Evolutionary conservation across 1,139 yeast species (phyloP), one percentile per base, ranked within the genome.

Genomic region (Lodderomyces orthopsilosis): DNA sequence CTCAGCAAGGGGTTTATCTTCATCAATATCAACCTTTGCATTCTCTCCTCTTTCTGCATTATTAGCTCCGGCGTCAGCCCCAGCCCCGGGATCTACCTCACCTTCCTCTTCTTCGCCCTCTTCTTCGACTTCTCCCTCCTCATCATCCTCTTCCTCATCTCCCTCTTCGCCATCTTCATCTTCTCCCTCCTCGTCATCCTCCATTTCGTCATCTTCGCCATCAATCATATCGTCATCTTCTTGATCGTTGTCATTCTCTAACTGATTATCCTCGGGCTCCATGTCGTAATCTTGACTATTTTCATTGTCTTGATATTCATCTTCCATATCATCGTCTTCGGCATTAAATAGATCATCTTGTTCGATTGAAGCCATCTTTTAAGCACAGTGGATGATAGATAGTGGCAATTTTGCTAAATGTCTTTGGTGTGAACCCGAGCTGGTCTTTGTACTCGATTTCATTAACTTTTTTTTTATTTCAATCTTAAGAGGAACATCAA

Each of bases 271-370:
- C 0, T 55, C 65, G n/a, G 34, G 34, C 5, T 55, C 63, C 41
- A 56, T 51, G 18, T 47, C 51, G 34, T 53, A 53, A 37, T 51
- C 56, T 19, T 52, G 53, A 8, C 52, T 52, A 24, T 56, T 56
- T 38, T 54, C 56, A 17, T 54, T 48, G 46, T 51, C 56, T 18
- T 55, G 54, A 13, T 54, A 55, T 34, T 51, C 54, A 32, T 50
- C 52, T 22, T 49, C 52, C 48, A 46, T 45, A 33, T 51, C 53
- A 36, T 55, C 59, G 26, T 56, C 61, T 34, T 55, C 59, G 33
- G 56, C 63, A 34, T 61, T 58, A 47, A 61, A 59, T 24, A 59
- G 48, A 40, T 61, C 63, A 41, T 61, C 66, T 30, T 60, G 56
- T 36, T 52, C 56, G 35, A 52, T 51, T 37, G 56, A 52, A 17